Conservation (phyloP, 768 basidiomycete species). For the Epithele typhae region DNA sequence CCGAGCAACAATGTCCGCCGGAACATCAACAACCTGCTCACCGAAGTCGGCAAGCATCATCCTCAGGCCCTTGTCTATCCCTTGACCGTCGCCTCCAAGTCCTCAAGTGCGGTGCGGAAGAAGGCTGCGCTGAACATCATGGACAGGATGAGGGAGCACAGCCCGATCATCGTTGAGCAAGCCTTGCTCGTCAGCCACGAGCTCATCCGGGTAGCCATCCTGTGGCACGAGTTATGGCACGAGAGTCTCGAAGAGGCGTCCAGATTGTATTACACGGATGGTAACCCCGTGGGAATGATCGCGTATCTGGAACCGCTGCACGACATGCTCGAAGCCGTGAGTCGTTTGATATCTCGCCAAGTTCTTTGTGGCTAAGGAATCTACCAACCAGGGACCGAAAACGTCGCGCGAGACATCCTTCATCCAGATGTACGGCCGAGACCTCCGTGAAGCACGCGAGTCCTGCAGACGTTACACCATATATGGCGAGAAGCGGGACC, state of each 20-base stretch:
- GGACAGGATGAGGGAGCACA: slow-evolving; percentile 92
- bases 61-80: slow-evolving; percentile 97
- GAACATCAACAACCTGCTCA: slow-evolving; percentile 84
- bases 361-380: not conserved
- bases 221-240: slow-evolving; percentile 99
- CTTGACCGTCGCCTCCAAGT: slow-evolving; percentile 94
- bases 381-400: slow-evolving; percentile 67
- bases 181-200: slow-evolving; percentile 89
- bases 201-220: slow-evolving; percentile 92
- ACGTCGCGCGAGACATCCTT: slow-evolving; percentile 96
- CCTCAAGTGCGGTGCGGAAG: slow-evolving; percentile 77
- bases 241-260: slow-evolving; percentile 98
- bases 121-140: slow-evolving; percentile 84
- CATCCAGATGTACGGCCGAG: slow-evolving; percentile 88
- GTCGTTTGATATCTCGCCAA: not conserved
- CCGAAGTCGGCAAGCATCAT: slow-evolving; percentile 92
- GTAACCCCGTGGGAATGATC: slow-evolving; percentile 97
- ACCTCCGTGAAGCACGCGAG: slow-evolving; percentile 88
- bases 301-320: slow-evolving; percentile 88
- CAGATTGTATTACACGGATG: slow-evolving; percentile 92
- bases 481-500: slow-evolving; percentile 81
- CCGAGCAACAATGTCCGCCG: slow-evolving; percentile 81
- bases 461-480: slow-evolving; percentile 82
- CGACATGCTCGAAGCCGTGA: slow-evolving; percentile 81
- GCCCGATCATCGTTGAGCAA: slow-evolving; percentile 83